Base-by-base conservation (phyloP, 768 basidiomycete species). In the Tylopilus rubrobrunneus region DNA sequence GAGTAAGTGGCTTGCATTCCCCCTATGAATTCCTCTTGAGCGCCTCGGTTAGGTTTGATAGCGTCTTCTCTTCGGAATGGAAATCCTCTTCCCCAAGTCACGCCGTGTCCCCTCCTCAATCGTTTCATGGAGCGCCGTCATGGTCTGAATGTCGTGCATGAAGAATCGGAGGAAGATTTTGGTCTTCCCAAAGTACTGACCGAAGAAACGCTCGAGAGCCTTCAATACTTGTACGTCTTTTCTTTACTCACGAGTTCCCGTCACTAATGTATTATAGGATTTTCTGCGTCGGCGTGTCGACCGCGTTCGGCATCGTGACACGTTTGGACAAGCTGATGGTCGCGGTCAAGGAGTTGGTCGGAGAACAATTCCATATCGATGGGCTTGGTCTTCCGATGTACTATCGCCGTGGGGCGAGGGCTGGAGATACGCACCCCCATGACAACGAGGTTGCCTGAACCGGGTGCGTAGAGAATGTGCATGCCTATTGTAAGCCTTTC, bases 311-410 rank as follows among this genome's bases (percentile, higher is more conserved):
- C 0, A 79, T 93, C 39, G 72, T 93, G n/a, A 78, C 79, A 7
- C 79, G 88, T 10, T 71, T 94, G 12, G 92, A 94, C 64, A 74
- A 81, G 48, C 69, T 93, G 53, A 89, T 93, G 83, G 63, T 91
- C 3, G 88, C 89, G 3, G 81, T 83, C 15, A 94, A 94, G 66
- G 89, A 92, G 68, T 74, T 93, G 43, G 88, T 93, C 1, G 91
- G 91, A 2, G 91, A 93, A 66, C 86, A 89, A 59, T 91, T 87
- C 65, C 87, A 92, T 64, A 87, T 92, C n/a, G 80, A 85, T 53
- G 87, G 87, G 0, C 69, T 88, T 15, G 84, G 79, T 34, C 57
- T 51, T 51, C 65, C 58, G 19, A 19, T 58, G 45, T 52, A 71
- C 53, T 59, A 52, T 53, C 57, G 48, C 49, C 62, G 62, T 25